phyloP scores from a whole-genome alignment of 805 yeast genomes.

The Candida koratica region DNA sequence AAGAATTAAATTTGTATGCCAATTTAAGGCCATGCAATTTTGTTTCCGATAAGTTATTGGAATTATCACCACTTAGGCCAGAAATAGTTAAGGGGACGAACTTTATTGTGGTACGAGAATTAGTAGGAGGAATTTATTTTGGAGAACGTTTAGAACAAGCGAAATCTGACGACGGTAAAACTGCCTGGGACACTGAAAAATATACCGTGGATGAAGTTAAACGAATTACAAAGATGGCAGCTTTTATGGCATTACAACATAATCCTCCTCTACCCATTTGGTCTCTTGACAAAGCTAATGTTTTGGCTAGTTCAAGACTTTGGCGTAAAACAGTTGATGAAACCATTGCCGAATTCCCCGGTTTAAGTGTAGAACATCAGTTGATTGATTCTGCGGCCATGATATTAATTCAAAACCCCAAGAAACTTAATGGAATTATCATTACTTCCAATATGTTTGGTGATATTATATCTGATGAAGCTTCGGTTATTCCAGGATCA shows the following conservation, averaged over 20 bases:
- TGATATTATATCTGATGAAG: conserved; percentile 96
- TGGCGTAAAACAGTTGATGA: conserved; percentile 94
- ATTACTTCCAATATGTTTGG: conserved; percentile 97
- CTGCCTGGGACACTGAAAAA: conserved; percentile 91
- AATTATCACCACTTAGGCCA: conserved; percentile 81
- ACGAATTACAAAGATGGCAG: conserved; percentile 97
- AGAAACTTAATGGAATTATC: conserved; percentile 85
- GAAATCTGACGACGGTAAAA: conserved; percentile 56
- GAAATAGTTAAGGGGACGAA: conserved; percentile 88
- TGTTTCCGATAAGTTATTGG: conserved; percentile 77
- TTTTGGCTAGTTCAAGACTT: conserved; percentile 89
- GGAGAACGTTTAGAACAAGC: conserved; percentile 94
- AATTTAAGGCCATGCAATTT: conserved; percentile 96
- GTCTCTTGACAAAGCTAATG: conserved; percentile 97
- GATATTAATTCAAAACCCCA: conserved; percentile 91
- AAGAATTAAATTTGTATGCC: conserved; percentile 90
- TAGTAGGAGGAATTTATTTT: conserved; percentile 97
- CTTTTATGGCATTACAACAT: conserved; percentile 88
- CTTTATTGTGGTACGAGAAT: conserved; percentile 89
- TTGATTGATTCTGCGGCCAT: conserved; percentile 98
- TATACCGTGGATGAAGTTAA: conserved; percentile 90
- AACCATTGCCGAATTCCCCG: conserved; percentile 88
- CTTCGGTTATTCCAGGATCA: conserved; percentile 96
- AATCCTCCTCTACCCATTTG: conserved; percentile 93
- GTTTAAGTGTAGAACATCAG: conserved; percentile 83